Base-by-base conservation (phyloP, 1,284 basidiomycete species). In the Cystobasidium pallidum region DNA sequence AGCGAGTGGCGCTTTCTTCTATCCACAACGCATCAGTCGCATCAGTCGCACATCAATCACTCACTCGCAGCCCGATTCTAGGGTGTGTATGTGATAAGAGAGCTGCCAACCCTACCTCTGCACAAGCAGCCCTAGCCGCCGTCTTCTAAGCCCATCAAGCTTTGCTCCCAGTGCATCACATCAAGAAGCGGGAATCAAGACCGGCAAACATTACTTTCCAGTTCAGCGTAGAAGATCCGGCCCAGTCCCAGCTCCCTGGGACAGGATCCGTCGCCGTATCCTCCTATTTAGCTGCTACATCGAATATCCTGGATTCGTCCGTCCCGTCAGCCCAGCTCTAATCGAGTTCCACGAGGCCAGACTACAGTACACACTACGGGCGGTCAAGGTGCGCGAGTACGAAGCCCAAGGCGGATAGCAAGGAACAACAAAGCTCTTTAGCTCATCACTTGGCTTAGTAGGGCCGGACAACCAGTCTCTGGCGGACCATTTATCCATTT, bases 31-130 rank as follows among this genome's bases (percentile, higher is more conserved):
- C 19, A 4, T 34, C 19, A 6, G 19, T n/a, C 54, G 30, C 21
- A n/a, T 57, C 54, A 36, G 32, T 57, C 54, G n/a, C 54, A 57
- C 54, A 57, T 57, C 54, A 57, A 57, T 57, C 32, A 57, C 13
- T 51, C 49, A 26, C 13, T 8, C 3, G 8, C 49, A 28, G 15
- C 4, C 15, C 36, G 13, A 39, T 6, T 7, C 6, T 13, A 39
- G 6, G 13, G 36, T 13, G n/a, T n/a, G n/a, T n/a, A n/a, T n/a
- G n/a, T n/a, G n/a, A n/a, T n/a, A n/a, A n/a, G n/a, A n/a, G n/a
- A n/a, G n/a, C n/a, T n/a, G n/a, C n/a, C n/a, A n/a, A n/a, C n/a
- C n/a, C n/a, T n/a, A n/a, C n/a, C n/a, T n/a, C n/a, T n/a, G n/a
- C n/a, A n/a, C n/a, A n/a, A n/a, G n/a, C n/a, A n/a, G n/a, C 39